phyloP scores from a whole-genome alignment of 2,329 filamentous ascomycete species.

The Colletotrichum sp. region DNA sequence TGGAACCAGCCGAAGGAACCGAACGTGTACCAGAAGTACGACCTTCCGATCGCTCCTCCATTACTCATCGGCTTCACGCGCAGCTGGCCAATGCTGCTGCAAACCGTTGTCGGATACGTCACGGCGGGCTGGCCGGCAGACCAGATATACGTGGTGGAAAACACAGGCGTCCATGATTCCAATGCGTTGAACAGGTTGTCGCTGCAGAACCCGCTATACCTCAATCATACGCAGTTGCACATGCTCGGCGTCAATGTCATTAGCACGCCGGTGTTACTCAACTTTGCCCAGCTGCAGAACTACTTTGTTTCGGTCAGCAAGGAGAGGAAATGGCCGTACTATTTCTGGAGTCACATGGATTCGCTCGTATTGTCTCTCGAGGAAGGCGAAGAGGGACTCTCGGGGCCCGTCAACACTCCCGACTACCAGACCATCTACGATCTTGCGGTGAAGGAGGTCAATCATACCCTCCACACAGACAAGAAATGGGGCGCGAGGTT shows the following conservation, averaged over 20 bases:
- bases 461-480: constrained; percentile 32
- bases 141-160: constrained; percentile 64
- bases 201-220: constrained; percentile 60
- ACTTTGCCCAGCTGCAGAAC: constrained; percentile 62
- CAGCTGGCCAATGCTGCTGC: constrained; percentile 59
- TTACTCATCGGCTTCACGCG: constrained; percentile 65
- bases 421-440: constrained; percentile 48
- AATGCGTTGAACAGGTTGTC: constrained; percentile 52
- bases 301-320: constrained; percentile 54
- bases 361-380: constrained; percentile 49
- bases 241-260: constrained; percentile 57
- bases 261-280: constrained; percentile 55
- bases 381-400: constrained; percentile 29
- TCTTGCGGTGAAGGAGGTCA: constrained; percentile 40
- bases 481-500: constrained; percentile 55
- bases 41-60: constrained; percentile 46
- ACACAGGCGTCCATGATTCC: constrained; percentile 60
- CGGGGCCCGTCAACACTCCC: constrained; percentile 31
- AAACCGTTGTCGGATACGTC: constrained; percentile 61
- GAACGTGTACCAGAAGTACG: constrained; percentile 42
- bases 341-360: constrained; percentile 64
- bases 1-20: constrained; percentile 46
- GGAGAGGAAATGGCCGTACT: constrained; percentile 48
- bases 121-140: constrained; percentile 63
- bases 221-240: constrained; percentile 55